phyloP scores from a whole-genome alignment of 148 eudicot genomes.

The Silene uniflora region DNA sequence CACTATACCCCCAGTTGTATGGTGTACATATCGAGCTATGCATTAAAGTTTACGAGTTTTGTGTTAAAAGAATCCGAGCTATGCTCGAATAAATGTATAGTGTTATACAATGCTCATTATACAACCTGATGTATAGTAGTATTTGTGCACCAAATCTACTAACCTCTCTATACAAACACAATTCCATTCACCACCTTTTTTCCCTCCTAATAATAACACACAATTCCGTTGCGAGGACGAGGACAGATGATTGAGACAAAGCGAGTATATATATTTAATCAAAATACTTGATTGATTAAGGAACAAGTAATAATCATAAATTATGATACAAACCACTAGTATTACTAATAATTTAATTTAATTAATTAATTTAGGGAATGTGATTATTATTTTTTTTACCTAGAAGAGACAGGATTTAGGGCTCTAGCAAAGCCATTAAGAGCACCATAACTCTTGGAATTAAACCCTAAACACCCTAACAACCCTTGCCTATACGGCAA shows the following conservation, averaged over 20 bases:
- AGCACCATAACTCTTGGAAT: constrained; percentile 76
- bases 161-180: background rate
- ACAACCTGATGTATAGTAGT: too few relatives aligned
- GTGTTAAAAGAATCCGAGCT: too few relatives aligned
- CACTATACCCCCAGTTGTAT: too few relatives aligned
- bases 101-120: too few relatives aligned
- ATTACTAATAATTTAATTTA: background rate
- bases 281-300: background rate
- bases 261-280: background rate
- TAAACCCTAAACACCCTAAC: constrained; percentile 83
- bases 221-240: too few relatives aligned
- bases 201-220: background rate
- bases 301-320: background rate
- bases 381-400: constrained; percentile 33
- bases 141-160: background rate
- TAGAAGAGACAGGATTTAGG: constrained; percentile 79
- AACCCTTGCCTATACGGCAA: constrained; percentile 92
- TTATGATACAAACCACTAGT: background rate
- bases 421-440: constrained; percentile 75
- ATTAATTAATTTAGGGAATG: too few relatives aligned
- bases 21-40: too few relatives aligned
- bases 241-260: too few relatives aligned
- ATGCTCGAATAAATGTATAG: too few relatives aligned
- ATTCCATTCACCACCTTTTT: background rate
- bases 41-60: too few relatives aligned